A percentile compares a stretch with the other conserved stretches of the same genome.
phyloP scores from a whole-genome alignment of 1,284 basidiomycete species.

The Pseudozyma flocculosa region DNA sequence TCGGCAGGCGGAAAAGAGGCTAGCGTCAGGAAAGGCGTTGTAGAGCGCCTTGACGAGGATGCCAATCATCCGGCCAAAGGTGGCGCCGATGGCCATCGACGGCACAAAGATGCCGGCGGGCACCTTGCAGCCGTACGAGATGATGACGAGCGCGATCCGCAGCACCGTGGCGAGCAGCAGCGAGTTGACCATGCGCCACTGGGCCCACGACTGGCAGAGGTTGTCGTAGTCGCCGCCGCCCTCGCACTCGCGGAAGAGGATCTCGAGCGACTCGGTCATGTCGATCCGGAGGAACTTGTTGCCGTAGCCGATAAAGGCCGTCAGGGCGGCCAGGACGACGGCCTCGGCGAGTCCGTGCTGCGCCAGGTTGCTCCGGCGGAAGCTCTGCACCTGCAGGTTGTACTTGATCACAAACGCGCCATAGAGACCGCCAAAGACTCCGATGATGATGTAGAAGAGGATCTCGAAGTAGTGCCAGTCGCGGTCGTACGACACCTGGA shows the following conservation, averaged over 20 bases:
- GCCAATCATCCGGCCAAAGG: slow-evolving; percentile 85
- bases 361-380: slow-evolving; percentile 83
- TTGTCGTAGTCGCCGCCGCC: slow-evolving; percentile 87
- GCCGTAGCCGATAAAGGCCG: slow-evolving; percentile 87
- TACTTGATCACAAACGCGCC: slow-evolving; percentile 96
- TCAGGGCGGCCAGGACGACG: slow-evolving; percentile 79
- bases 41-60: slow-evolving; percentile 84
- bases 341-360: slow-evolving; percentile 86
- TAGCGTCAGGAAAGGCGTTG: slow-evolving; percentile 74
- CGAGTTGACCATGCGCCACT: slow-evolving; percentile 94
- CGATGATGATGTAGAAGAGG: slow-evolving; percentile 88
- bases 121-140: slow-evolving; percentile 94
- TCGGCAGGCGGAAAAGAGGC: slow-evolving; percentile 82
- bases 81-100: slow-evolving; percentile 93
- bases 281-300: slow-evolving; percentile 95
- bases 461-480: slow-evolving; percentile 99
- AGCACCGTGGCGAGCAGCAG: slow-evolving; percentile 87
- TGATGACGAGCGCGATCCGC: slow-evolving; percentile 78
- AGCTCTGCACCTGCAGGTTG: slow-evolving; percentile 90
- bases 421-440: slow-evolving; percentile 94
- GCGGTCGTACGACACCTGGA: slow-evolving; percentile 94
- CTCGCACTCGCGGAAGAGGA: slow-evolving; percentile 94
- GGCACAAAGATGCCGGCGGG: slow-evolving; percentile 98
- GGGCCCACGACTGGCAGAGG: slow-evolving; percentile 90
- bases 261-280: slow-evolving; percentile 97